Base-by-base conservation (phyloP, 106 monocot genomes). In the Posidonia australis region DNA sequence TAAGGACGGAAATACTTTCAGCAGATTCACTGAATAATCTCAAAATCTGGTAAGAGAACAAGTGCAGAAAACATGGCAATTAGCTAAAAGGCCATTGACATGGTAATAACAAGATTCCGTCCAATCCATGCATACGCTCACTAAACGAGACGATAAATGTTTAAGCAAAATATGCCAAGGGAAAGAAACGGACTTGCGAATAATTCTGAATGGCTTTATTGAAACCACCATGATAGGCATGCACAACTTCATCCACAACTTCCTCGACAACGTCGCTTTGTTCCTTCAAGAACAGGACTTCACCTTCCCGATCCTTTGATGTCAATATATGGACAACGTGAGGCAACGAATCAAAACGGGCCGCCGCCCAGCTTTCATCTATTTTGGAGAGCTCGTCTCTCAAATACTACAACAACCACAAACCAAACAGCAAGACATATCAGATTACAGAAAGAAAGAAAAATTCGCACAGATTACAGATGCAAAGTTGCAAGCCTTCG, bases 171-270 rank as follows among this genome's bases (percentile, higher is more conserved):
- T 26, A 28, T 25, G 11, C 44, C 13, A 32, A 69, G 9, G 21
- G 36, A 19, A 56, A 45, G 17, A 43, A 4, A 73, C 87, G 67
- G 58, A 96, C 96, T 67, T 90, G 96, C 22, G 96, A 98, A 68
- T 98, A 98, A 64, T 98, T 98, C 47, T 98, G 96, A 70, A 98
- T 98, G 64, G 96, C 96, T 83, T 98, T 98, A 64, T 98, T 98
- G 52, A 98, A 98, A 67, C 96, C 96, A 79, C 91, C 74, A 72
- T 98, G 96, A 82, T 98, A 98, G n/a, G 90, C 84, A 81, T 98
- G 96, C 9, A 98, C 96, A 71, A 98, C 90, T 79, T 90, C 90
- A 76, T 98, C 96, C 13, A 98, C 96, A 63, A 98, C 87, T 73
- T 98, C 96, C 70, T 98, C 96, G 21, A 98, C 61, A 42, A 98